These are phyloP conservation scores for Eucalyptus rudis DNA, from an alignment of 345 rosid genomes.

Conservation along the genomic window DNA sequence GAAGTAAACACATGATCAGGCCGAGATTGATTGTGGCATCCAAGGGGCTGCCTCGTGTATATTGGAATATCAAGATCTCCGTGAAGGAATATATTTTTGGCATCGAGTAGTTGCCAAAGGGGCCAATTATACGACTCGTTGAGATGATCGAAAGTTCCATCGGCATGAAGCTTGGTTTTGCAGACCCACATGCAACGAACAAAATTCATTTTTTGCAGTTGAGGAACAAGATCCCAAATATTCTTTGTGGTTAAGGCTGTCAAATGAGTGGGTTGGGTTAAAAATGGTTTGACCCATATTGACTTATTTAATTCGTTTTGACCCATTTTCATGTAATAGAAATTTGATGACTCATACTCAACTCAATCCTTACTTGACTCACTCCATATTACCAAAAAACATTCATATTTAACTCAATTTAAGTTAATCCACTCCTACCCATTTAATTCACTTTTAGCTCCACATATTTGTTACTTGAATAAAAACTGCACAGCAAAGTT, in stretches of 20 bases:
- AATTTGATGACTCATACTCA: rapidly evolving
- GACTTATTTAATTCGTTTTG: too few relatives aligned
- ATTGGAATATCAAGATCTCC: not conserved
- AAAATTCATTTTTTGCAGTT: not conserved
- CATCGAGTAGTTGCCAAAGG: not conserved
- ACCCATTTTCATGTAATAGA: too few relatives aligned
- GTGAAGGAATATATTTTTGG: not conserved
- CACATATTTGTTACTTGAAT: too few relatives aligned
- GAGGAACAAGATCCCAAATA: not conserved
- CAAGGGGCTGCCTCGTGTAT: not conserved
- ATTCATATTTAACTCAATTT: too few relatives aligned
- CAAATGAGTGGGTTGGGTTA: too few relatives aligned
- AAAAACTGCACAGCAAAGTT: too few relatives aligned
- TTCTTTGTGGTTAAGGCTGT: not conserved
- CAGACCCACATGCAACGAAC: not conserved
- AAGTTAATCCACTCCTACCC: too few relatives aligned
- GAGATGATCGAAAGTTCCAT: not conserved
- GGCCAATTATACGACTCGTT: not conserved
- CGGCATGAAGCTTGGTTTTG: not conserved
- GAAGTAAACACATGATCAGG: not conserved
- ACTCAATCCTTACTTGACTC: too few relatives aligned
- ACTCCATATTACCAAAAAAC: too few relatives aligned
- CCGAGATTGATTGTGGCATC: not conserved
- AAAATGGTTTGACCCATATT: too few relatives aligned
- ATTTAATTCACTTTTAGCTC: too few relatives aligned